Base-by-base conservation (phyloP, 2,329 filamentous ascomycete genomes). In the Monosporascus sp. region DNA sequence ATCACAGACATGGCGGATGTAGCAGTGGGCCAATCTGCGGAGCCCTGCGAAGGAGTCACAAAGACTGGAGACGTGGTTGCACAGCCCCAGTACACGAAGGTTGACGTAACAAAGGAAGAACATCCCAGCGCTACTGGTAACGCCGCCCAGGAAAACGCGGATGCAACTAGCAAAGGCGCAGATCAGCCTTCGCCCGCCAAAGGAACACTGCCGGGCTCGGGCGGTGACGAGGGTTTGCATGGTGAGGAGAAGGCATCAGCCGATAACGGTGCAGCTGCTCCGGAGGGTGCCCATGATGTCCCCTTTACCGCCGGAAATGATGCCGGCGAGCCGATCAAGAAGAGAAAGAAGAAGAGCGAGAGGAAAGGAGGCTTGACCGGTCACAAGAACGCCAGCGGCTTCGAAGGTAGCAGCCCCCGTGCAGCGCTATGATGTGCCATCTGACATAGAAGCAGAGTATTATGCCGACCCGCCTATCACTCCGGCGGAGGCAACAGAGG, bases 391-490 rank as follows among this genome's bases (percentile, higher is more conserved):
- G 76, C 76, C 6, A 87, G 82, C 6, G 89, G 89, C 0, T 92
- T 91, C 54, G 89, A 92, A 70, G 82, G 83, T 80, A 60, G 48
- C 61, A 64, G 14, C 1, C 20, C 20, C 35, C 31, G 18, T 35
- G 39, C 17, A 46, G 37, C 46, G 35, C 31, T 39, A 11, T 37
- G 38, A 41, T 44, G 43, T 52, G 27, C 51, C 43, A 27, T 48
- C 51, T 60, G 53, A 62, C 51, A 47, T 46, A 6, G n/a, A 44
- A 8, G 22, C 52, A 81, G 86, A 91, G 56, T 90, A 83, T 68
- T 94, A 83, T 65, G 84, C 88, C 14, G 93, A 97, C 68, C 79
- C 85, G 1, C 91, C 91, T 0, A 72, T 95, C 55, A 92, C 87
- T 0, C 84, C 86, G 0, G 77, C 76, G 0, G 85, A 96, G 64